Percentiles rank a stretch among this genome's conserved stretches.
Evolutionary conservation across 345 rosid genomes (phyloP).

Genomic region (Pelargonium nanum): DNA sequence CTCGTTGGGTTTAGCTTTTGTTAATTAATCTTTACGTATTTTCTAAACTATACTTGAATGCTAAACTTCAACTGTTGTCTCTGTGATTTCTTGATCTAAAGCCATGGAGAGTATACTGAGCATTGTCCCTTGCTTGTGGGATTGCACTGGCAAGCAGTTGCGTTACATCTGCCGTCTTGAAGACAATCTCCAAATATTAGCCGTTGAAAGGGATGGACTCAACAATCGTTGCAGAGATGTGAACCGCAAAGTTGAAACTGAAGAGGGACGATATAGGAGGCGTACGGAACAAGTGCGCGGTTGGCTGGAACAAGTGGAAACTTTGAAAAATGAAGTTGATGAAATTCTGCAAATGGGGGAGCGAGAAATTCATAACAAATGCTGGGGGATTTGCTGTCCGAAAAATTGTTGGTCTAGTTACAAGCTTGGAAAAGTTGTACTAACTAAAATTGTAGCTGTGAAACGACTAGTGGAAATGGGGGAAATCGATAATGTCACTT

Average conservation of each 20-base stretch:
- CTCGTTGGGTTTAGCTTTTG: too few species aligned
- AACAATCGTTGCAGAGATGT: neutral
- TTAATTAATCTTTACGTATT: too few species aligned
- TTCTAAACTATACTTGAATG: neutral
- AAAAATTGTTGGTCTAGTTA: constrained; percentile 13
- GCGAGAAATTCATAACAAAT: constrained; percentile 10
- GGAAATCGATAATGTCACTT: neutral
- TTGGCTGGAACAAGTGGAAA: constrained; percentile 5
- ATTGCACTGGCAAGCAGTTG: neutral
- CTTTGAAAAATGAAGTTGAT: neutral
- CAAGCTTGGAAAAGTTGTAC: constrained; percentile 15
- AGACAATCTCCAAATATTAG: constrained; percentile 1
- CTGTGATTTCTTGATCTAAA: neutral
- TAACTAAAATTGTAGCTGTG: neutral
- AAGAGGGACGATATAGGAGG: neutral
- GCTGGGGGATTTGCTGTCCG: constrained; percentile 12
- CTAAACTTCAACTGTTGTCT: too few species aligned
- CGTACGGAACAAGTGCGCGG: neutral
- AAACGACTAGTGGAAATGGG: neutral
- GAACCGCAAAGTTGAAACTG: neutral
- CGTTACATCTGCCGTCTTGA: neutral
- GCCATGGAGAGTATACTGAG: neutral
- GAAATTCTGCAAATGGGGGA: constrained; percentile 2
- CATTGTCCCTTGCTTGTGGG: constrained; percentile 1
- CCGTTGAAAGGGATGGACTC: neutral